These are phyloP conservation scores for Vaccinium macrocarpon DNA, from an alignment of 148 eudicot genomes.

Conservation along the genomic window DNA sequence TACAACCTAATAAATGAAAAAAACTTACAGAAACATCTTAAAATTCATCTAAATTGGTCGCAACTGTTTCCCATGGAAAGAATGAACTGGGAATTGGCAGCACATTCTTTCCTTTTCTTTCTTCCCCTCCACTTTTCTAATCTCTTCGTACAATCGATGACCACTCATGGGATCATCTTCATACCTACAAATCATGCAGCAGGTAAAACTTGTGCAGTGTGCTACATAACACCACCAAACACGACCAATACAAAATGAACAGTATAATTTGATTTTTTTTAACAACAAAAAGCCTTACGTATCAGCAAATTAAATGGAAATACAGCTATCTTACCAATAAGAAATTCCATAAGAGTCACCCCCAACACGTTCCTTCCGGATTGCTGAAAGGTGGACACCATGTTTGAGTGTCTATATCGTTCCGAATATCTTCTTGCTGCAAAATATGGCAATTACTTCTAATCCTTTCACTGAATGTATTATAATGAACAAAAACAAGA, in stretches of 20 bases:
- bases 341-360: slow-evolving; percentile 95
- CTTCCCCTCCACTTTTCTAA: slow-evolving; percentile 73
- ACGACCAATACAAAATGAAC: neutral
- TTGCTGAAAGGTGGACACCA: slow-evolving; percentile 67
- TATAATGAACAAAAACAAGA: neutral
- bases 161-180: slow-evolving; percentile 91
- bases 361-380: slow-evolving; percentile 86
- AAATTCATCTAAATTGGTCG: slow-evolving; percentile 95
- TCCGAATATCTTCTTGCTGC: slow-evolving; percentile 99
- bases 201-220: neutral
- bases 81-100: slow-evolving; percentile 65
- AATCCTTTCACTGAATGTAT: too few species aligned
- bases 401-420: slow-evolving; percentile 82
- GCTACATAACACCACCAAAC: neutral
- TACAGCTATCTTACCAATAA: slow-evolving; percentile 60
- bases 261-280: neutral
- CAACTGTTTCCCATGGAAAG: slow-evolving; percentile 91
- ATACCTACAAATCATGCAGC: slow-evolving; percentile 52
- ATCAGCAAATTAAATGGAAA: neutral
- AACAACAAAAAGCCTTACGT: neutral
- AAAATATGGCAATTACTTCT: slow-evolving; percentile 24
- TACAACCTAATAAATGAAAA: slow-evolving; percentile 11
- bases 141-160: slow-evolving; percentile 86
- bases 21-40: slow-evolving; percentile 83
- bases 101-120: slow-evolving; percentile 72